Conservation (phyloP, 768 basidiomycete genomes). For the Lactifluus subvellereus region DNA sequence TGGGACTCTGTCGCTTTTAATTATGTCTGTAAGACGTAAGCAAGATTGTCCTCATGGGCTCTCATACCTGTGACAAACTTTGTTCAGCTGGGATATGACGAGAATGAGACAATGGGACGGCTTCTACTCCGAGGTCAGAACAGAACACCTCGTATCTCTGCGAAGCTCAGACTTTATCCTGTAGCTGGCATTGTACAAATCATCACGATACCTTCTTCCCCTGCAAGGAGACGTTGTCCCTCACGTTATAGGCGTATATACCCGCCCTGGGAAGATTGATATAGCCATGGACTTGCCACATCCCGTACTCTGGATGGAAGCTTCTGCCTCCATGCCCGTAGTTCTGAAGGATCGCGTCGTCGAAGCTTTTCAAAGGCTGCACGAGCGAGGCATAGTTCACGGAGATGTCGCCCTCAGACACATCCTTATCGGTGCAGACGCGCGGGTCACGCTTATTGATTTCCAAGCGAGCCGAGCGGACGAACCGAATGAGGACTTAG, state of each 20-base stretch:
- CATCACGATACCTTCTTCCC: constrained; percentile 39
- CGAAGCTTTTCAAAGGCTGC: constrained; percentile 42
- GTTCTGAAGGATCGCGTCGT: constrained; percentile 49
- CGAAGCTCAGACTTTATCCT: neutral
- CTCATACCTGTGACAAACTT: neutral
- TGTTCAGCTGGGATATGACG: constrained; percentile 32
- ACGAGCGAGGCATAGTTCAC: constrained; percentile 33
- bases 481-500: constrained; percentile 31
- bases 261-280: constrained; percentile 36
- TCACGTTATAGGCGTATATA: constrained; percentile 45
- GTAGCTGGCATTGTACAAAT: constrained; percentile 50
- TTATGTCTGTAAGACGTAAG: constrained; percentile 21
- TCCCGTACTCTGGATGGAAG: constrained; percentile 54
- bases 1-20: constrained; percentile 1
- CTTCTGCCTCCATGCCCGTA: constrained; percentile 50
- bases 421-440: constrained; percentile 51
- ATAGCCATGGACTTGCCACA: constrained; percentile 53
- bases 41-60: neutral
- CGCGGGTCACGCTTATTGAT: constrained; percentile 40
- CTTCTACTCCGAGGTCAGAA: constrained; percentile 37
- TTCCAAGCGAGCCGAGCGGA: constrained; percentile 41
- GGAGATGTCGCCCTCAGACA: constrained; percentile 34
- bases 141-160: neutral
- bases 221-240: constrained; percentile 53
- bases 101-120: constrained; percentile 35